Evolutionary conservation across 1,139 yeast genomes (phyloP).

Genomic region (Pichia norvegensis): DNA sequence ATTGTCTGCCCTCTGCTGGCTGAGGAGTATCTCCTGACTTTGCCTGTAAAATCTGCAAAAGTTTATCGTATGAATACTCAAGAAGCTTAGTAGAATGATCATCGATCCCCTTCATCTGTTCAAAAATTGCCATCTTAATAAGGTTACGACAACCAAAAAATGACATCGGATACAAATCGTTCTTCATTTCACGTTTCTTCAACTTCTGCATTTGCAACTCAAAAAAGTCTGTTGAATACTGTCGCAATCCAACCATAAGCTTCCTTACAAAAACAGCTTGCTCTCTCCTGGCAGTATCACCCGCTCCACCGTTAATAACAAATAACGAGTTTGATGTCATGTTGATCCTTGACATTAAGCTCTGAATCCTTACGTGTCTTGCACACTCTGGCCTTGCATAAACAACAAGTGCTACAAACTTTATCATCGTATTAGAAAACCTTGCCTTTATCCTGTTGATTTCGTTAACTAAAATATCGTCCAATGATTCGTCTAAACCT

Average conservation of each 20-base stretch:
- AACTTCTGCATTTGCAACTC: slow-evolving; percentile 31
- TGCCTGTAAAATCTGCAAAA: slow-evolving; percentile 5
- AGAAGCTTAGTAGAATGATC: slow-evolving; percentile 40
- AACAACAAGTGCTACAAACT: slow-evolving; percentile 10
- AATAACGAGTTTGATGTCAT: slow-evolving; percentile 30
- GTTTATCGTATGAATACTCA: slow-evolving; percentile 13
- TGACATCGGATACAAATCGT: slow-evolving; percentile 16
- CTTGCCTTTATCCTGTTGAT: slow-evolving; percentile 30
- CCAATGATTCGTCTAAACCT: slow-evolving; percentile 14
- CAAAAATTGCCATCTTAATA: slow-evolving; percentile 40
- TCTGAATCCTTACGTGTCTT: slow-evolving; percentile 2
- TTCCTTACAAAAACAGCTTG: slow-evolving; percentile 9
- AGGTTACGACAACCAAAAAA: slow-evolving; percentile 43
- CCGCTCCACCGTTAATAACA: slow-evolving; percentile 8
- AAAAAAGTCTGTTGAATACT: slow-evolving; percentile 38
- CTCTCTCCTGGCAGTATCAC: slow-evolving; percentile 9
- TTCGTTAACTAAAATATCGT: slow-evolving; percentile 29
- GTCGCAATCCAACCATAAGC: slow-evolving; percentile 27
- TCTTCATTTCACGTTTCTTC: slow-evolving; percentile 26
- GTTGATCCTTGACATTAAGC: slow-evolving; percentile 33
- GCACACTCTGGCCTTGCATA: slow-evolving; percentile 3
- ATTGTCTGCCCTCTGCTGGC: slow-evolving; percentile 35
- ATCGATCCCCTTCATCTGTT: slow-evolving; percentile 40
- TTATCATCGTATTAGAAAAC: slow-evolving; percentile 19
- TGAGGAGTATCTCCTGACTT: background rate